phyloP scores from a whole-genome alignment of 139 green algal genomes.

The Tetradesmus lagerheimii region DNA sequence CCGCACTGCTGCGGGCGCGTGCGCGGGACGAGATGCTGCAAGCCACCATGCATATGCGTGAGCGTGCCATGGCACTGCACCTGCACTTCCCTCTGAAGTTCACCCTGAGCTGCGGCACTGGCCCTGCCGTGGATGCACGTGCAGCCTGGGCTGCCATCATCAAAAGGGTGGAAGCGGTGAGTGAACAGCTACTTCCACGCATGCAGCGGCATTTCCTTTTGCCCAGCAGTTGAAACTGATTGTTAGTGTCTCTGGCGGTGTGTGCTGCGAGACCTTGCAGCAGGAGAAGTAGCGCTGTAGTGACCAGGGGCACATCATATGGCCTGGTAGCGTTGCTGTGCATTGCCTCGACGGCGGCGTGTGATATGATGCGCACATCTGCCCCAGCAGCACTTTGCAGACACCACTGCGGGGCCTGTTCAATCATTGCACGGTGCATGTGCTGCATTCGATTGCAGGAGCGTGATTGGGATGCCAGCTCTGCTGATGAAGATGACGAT shows the following conservation, averaged over 20 bases:
- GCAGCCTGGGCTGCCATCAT: background rate
- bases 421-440: no score
- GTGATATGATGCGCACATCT: no score
- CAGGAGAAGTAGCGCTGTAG: no score
- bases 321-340: no score
- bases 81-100: constrained; percentile 40
- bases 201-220: background rate
- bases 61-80: constrained; percentile 35
- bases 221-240: background rate
- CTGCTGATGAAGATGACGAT: background rate
- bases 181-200: background rate
- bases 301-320: no score
- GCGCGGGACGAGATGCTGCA: constrained; percentile 26
- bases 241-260: no score
- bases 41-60: constrained; percentile 27
- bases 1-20: background rate
- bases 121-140: background rate
- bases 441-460: constrained; percentile 20
- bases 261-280: no score
- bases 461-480: constrained; percentile 27
- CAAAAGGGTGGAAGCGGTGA: constrained; percentile 1
- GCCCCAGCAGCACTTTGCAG: no score
- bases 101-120: constrained; percentile 5
- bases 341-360: no score
- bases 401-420: no score